These are phyloP conservation scores for Lachancea kluyveri DNA, from an alignment of 805 yeast species.

Conservation along the genomic window DNA sequence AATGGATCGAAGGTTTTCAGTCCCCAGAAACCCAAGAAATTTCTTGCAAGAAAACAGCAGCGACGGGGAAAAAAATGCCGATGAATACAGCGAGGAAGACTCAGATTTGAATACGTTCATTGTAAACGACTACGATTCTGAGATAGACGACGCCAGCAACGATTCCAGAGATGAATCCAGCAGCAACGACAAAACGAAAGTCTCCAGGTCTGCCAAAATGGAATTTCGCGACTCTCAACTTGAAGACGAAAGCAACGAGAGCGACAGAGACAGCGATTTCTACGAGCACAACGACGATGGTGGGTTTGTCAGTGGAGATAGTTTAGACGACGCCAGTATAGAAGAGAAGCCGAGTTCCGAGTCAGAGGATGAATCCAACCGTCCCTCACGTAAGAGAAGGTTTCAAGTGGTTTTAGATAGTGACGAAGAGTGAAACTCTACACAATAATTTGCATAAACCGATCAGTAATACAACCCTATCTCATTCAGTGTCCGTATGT, in stretches of 20 bases:
- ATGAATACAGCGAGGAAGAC: conserved; percentile 4
- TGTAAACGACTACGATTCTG: conserved; percentile 10
- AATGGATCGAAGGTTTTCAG: conserved; percentile 1
- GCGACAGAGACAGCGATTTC: conserved; percentile 21
- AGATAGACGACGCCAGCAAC: conserved; percentile 1
- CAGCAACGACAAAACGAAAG: not conserved
- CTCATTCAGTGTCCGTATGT: too few species aligned
- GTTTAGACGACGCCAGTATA: conserved; percentile 16
- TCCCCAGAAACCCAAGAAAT: not conserved
- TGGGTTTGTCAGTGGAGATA: conserved; percentile 30
- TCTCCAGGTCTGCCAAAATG: too few species aligned
- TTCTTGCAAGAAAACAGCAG: not conserved
- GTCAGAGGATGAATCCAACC: conserved; percentile 35
- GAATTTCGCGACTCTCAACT: too few species aligned
- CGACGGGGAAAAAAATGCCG: conserved; percentile 7
- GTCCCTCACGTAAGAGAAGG: conserved; percentile 15
- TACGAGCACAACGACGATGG: conserved; percentile 25
- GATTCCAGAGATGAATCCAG: conserved; percentile 9
- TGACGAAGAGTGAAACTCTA: conserved; percentile 29
- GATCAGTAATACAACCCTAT: too few species aligned
- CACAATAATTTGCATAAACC: too few species aligned
- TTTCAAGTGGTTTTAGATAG: conserved; percentile 19
- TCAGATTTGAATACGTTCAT: conserved; percentile 10
- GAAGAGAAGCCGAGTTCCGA: conserved; percentile 30
- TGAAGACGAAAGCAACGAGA: conserved; percentile 1